Evolutionary conservation across 2,329 filamentous ascomycete species (phyloP).

Genomic region (Amauroascus niger): DNA sequence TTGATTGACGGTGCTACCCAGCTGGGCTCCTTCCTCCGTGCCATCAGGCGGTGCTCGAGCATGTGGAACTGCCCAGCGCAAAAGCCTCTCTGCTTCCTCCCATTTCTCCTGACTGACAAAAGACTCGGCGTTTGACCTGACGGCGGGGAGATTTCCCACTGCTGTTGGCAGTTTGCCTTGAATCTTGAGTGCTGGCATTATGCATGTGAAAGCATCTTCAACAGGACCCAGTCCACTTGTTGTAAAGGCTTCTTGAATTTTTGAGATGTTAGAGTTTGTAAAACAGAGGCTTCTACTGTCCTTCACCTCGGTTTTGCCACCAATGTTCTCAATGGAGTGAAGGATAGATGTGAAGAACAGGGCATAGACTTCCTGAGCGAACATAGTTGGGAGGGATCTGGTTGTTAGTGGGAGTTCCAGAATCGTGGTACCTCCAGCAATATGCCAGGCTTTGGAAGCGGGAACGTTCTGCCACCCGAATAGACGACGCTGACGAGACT

Average conservation of each 20-base stretch:
- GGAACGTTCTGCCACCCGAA: slow-evolving; percentile 10
- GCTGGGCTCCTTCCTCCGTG: not conserved
- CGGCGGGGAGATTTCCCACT: not conserved
- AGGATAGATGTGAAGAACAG: slow-evolving; percentile 16
- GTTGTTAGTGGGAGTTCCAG: slow-evolving; percentile 21
- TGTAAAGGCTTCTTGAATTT: too few relatives aligned
- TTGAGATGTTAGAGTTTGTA: slow-evolving; percentile 18
- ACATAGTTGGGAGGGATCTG: slow-evolving; percentile 23
- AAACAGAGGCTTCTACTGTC: slow-evolving; percentile 16
- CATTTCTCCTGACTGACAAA: not conserved
- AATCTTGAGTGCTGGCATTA: slow-evolving; percentile 15
- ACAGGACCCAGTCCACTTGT: too few relatives aligned
- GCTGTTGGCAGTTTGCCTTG: slow-evolving; percentile 10
- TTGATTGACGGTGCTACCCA: not conserved
- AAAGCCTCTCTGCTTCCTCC: slow-evolving; percentile 9
- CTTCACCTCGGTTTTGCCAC: slow-evolving; percentile 12
- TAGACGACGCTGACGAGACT: not conserved
- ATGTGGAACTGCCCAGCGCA: slow-evolving; percentile 9
- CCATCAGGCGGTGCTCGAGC: not conserved
- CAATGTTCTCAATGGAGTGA: slow-evolving; percentile 21
- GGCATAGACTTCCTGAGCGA: slow-evolving; percentile 28
- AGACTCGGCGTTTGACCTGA: slow-evolving; percentile 6
- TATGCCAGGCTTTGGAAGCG: slow-evolving; percentile 15
- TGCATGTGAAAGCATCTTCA: too few relatives aligned
- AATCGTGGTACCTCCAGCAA: slow-evolving; percentile 16